phyloP scores from a whole-genome alignment of 805 yeast genomes.

The Kuraishia piskuri region DNA sequence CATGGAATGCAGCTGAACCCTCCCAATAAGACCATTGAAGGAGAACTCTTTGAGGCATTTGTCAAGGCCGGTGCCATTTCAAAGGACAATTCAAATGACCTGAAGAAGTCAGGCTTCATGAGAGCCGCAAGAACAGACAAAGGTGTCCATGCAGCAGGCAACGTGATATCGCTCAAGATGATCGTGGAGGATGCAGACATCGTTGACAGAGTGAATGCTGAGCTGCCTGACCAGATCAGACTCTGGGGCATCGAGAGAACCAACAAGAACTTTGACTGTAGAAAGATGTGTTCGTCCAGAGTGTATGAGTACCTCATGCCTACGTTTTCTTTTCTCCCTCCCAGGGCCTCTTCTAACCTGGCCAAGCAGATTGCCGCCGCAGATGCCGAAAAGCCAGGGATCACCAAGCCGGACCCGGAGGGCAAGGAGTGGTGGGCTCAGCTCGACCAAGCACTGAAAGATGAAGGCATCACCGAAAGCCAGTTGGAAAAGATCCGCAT shows the following conservation, averaged over 20 bases:
- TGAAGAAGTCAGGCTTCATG: constrained; percentile 82
- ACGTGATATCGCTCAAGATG: constrained; percentile 75
- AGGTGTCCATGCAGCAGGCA: constrained; percentile 97
- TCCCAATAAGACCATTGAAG: constrained; percentile 83
- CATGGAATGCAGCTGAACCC: constrained; percentile 95
- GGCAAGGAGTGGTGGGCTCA: constrained; percentile 67
- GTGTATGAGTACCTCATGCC: constrained; percentile 92
- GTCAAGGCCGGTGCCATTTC: constrained; percentile 84
- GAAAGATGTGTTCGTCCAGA: constrained; percentile 94
- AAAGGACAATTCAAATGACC: constrained; percentile 76
- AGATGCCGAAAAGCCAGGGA: constrained; percentile 46
- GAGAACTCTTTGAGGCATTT: constrained; percentile 77
- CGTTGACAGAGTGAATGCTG: constrained; percentile 60
- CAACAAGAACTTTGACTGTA: constrained; percentile 86
- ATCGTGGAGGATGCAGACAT: constrained; percentile 77
- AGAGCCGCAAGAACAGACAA: constrained; percentile 87
- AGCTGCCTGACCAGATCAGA: constrained; percentile 78
- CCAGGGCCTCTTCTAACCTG: constrained; percentile 69
- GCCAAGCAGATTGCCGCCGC: constrained; percentile 50
- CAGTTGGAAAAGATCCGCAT: constrained; percentile 27
- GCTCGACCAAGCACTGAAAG: constrained; percentile 28
- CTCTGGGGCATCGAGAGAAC: constrained; percentile 90
- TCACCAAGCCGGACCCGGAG: constrained; percentile 55
- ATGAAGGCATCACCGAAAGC: constrained; percentile 30
- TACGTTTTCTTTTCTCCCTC: constrained; percentile 82